Evolutionary conservation across 2,329 filamentous ascomycete genomes (phyloP).

Genomic region (Colletotrichum ledebouriae): DNA sequence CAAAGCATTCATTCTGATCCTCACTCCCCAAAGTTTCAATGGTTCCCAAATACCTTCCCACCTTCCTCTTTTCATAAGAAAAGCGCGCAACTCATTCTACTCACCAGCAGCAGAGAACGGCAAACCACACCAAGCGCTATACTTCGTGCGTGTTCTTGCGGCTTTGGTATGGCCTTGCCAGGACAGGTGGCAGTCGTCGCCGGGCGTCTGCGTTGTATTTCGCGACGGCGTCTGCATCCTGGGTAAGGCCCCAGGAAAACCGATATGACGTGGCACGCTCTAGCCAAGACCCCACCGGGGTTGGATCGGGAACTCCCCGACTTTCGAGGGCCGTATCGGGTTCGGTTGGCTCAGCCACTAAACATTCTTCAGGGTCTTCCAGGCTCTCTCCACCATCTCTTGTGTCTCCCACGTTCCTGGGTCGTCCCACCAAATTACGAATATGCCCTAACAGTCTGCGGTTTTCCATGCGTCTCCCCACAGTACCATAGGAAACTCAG

Average conservation of each 20-base stretch:
- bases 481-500: too few relatives aligned
- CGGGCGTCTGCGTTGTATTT: neutral
- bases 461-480: too few relatives aligned
- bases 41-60: too few relatives aligned
- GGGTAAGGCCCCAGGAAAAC: constrained; percentile 3
- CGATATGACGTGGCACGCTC: constrained; percentile 28
- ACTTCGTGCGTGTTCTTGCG: neutral
- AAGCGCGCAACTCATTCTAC: too few relatives aligned
- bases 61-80: too few relatives aligned
- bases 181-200: neutral
- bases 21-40: too few relatives aligned
- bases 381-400: constrained; percentile 6
- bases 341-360: constrained; percentile 5
- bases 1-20: too few relatives aligned
- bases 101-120: neutral
- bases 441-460: neutral
- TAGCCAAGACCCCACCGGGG: neutral
- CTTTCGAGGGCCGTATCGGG: constrained; percentile 10
- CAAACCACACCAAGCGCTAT: constrained; percentile 5
- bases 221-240: neutral
- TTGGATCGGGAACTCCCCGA: neutral
- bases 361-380: constrained; percentile 1
- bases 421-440: constrained; percentile 14
- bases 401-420: constrained; percentile 7
- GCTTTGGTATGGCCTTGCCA: neutral